Evolutionary conservation across 768 basidiomycete genomes (phyloP), one percentile per base, ranked within the genome.

Genomic region (Lactifluus echinatus): DNA sequence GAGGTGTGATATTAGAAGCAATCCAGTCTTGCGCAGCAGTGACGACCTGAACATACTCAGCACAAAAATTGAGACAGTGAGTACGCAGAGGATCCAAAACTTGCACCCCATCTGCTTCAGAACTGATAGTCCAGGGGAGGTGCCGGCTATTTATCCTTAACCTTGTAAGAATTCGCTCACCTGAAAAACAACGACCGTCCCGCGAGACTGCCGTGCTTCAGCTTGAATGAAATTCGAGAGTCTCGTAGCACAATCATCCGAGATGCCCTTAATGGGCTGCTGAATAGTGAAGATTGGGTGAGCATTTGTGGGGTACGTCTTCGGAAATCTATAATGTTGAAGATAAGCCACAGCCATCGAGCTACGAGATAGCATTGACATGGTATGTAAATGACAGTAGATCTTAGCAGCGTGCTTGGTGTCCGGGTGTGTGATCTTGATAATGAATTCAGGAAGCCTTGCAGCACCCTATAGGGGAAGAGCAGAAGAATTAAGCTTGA

Each of bases 141-240:
- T 12, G n/a, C 36, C 26, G 15, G 17, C 33, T n/a, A 8, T 37
- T 29, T 44, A 17, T 21, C 3, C 15, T 31, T 19, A 21, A 39
- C 12, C 11, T 40, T 19, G 26, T 7, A 36, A 60, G n/a, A 48
- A 19, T 42, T 36, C n/a, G 68, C 78, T 21, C 29, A 87, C 87
- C 73, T 87, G 79, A 67, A 90, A 88, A 33, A 89, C 85, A 80
- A 88, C 85, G 68, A 88, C 87, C 21, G 78, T 77, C 4, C 89
- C 89, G 51, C 79, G 74, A 60, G 76, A 68, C 62, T 75, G 79
- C 70, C 84, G 83, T 1, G 82, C 85, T 65, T 91, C 85, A 0
- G 72, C 70, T 53, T 83, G 82, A 51, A 92, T 79, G 19, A 74
- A 74, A 45, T 81, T 80, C 4, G 79, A 72, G 19, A 92, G 70